Evolutionary conservation across 2,329 filamentous ascomycete genomes (phyloP), one percentile per base, ranked within the genome.

Genomic region (Clonostachys rhizophaga): DNA sequence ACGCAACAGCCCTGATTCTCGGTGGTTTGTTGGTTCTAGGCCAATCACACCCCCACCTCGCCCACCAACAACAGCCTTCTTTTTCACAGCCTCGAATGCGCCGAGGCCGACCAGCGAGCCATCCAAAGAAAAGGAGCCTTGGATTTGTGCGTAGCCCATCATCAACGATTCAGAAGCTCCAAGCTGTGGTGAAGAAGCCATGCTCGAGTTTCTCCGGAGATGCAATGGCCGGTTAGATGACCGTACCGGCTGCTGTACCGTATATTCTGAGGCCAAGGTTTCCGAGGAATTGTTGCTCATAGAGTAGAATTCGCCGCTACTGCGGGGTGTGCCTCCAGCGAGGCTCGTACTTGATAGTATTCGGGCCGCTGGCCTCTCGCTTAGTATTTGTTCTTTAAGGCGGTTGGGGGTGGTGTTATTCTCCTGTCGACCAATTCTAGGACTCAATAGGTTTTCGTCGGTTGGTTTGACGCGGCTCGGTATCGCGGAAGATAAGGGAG

Each of bases 141-240:
- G 88, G 3, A 97, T 82, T 58, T 99, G 94, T 4, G 89, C 92
- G 66, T 95, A 99, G 1, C 91, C 94, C 94, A 99, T 99, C 83
- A 99, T 95, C 46, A 99, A 70, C 2, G 86, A 85, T 62, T 97
- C 91, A 1, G 89, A 83, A 37, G 74, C 63, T 56, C 69, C 73
- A 39, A 72, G 62, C 42, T 70, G 69, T 51, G 70, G 67, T 49
- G 64, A 65, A 50, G 64, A 58, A 16, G 37, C 11, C 47, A 76
- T 58, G 45, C 65, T 69, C 30, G 78, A 75, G 50, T 66, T 68
- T 44, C 71, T 68, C 48, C 78, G 70, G 13, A 74, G 58, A 52
- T 79, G 71, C 3, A 67, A 60, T 30, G 76, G 70, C 24, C 69
- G 63, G 40, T 55, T 62, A 12, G 65, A 60, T 2, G 61, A 57